Percentiles rank a stretch among this genome's conserved stretches.
Conservation (phyloP, 345 rosid species). For the Eucalyptus caleyi region DNA sequence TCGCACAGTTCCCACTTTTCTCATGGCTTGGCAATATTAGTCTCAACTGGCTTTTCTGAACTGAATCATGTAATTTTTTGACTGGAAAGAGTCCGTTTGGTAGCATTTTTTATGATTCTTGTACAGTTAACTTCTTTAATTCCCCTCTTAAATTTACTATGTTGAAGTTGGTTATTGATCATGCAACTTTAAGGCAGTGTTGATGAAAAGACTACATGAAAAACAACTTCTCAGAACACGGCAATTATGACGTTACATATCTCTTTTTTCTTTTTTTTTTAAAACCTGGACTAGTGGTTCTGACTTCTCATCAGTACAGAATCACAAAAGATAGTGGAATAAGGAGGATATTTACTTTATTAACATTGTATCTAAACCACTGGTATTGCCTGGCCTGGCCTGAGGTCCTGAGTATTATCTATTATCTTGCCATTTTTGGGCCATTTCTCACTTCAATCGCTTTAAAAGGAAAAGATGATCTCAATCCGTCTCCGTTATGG, state of each 20-base stretch:
- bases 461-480: background rate
- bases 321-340: background rate
- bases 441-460: background rate
- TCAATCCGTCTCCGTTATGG: background rate
- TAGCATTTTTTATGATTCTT: background rate
- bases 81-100: background rate
- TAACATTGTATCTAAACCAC: background rate
- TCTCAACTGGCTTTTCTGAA: conserved; percentile 65
- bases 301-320: background rate
- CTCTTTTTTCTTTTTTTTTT: background rate
- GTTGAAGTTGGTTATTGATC: background rate
- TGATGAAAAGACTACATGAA: background rate
- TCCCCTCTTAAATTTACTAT: background rate
- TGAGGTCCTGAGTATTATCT: background rate
- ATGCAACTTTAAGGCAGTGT: background rate
- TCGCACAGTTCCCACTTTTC: conserved; percentile 83
- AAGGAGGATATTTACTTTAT: background rate
- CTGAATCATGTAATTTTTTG: conserved; percentile 3
- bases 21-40: conserved; percentile 89
- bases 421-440: background rate
- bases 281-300: background rate
- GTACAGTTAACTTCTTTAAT: background rate
- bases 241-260: background rate
- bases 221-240: background rate
- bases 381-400: background rate